phyloP scores from a whole-genome alignment of 139 green algal genomes.

The Tetradesmus obliquus region DNA sequence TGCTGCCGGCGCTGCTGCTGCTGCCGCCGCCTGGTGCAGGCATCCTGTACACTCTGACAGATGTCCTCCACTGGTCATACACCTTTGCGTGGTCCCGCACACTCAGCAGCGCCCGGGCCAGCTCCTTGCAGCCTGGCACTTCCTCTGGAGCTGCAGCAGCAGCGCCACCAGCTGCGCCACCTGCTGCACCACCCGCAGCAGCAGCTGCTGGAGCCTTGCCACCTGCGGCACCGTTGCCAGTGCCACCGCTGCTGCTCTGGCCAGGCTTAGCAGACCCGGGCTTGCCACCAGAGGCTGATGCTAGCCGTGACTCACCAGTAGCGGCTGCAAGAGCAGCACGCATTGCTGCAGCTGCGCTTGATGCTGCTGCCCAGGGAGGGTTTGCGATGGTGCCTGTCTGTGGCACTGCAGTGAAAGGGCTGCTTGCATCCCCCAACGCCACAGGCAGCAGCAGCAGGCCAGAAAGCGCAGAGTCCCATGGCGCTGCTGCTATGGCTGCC shows the following conservation, averaged over 20 bases:
- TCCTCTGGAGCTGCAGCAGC: conserved; percentile 45
- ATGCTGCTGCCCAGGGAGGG: conserved; percentile 37
- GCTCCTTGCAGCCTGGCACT: conserved; percentile 46
- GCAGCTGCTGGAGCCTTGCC: not conserved
- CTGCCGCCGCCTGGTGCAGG: conserved; percentile 3
- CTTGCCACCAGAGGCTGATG: not conserved
- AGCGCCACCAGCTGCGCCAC: not conserved
- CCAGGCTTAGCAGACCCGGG: not conserved
- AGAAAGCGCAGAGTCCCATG: conserved; percentile 20
- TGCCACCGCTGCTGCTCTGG: not conserved
- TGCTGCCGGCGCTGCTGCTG: not conserved
- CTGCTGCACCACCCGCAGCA: not conserved
- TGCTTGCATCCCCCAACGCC: not conserved
- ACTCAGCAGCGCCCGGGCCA: conserved; percentile 40
- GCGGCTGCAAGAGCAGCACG: conserved; percentile 26
- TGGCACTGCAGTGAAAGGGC: conserved; percentile 11
- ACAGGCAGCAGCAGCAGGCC: conserved; percentile 18
- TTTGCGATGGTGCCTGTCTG: not conserved
- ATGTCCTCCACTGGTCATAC: conserved; percentile 63
- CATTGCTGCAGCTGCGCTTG: conserved; percentile 20
- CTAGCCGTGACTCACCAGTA: not conserved
- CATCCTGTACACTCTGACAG: conserved; percentile 54
- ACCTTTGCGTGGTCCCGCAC: conserved; percentile 40
- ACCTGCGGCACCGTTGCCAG: not conserved
- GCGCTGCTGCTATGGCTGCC: not conserved